Conservation (phyloP, 495 filamentous ascomycete genomes). For the Penicillium atrosanguineum region DNA sequence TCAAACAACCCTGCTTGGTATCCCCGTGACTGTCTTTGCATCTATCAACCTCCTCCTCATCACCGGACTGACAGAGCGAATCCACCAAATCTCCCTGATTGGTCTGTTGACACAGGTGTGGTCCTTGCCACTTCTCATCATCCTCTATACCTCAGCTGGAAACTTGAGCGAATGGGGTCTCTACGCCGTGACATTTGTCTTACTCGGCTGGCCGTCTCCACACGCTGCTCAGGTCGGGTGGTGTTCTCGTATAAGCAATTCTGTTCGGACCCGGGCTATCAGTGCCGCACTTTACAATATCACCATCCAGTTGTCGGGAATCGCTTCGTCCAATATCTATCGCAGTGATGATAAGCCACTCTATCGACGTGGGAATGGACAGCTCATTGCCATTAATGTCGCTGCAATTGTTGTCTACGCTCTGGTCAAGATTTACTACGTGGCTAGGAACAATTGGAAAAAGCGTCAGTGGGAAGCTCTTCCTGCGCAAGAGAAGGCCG, state of each 20-base stretch:
- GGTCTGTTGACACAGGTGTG: conserved; percentile 30
- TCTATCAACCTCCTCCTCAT: conserved; percentile 41
- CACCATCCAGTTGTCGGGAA: conserved; percentile 45
- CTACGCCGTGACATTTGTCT: conserved; percentile 53
- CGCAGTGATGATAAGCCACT: conserved; percentile 55
- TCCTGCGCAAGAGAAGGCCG: no score
- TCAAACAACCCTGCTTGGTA: conserved; percentile 36
- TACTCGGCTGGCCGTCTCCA: conserved; percentile 51
- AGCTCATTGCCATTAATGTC: conserved; percentile 31
- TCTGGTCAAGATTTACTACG: no score
- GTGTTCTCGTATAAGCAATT: conserved; percentile 42
- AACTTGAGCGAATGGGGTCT: no score
- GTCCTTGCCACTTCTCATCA: conserved; percentile 35
- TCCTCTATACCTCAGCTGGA: conserved; percentile 39
- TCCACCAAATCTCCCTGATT: conserved; percentile 46
- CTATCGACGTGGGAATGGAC: conserved; percentile 50
- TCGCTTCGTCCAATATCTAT: conserved; percentile 55
- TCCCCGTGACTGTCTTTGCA: conserved; percentile 49
- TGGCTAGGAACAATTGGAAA: no score
- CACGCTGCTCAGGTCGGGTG: conserved; percentile 4
- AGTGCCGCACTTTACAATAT: conserved; percentile 56
- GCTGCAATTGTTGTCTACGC: no score
- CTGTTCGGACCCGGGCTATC: conserved; percentile 53
- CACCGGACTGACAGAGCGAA: conserved; percentile 46
- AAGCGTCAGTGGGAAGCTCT: no score